Conservation (phyloP, 179 eudicot genomes). For the Corrigiola litoralis region DNA sequence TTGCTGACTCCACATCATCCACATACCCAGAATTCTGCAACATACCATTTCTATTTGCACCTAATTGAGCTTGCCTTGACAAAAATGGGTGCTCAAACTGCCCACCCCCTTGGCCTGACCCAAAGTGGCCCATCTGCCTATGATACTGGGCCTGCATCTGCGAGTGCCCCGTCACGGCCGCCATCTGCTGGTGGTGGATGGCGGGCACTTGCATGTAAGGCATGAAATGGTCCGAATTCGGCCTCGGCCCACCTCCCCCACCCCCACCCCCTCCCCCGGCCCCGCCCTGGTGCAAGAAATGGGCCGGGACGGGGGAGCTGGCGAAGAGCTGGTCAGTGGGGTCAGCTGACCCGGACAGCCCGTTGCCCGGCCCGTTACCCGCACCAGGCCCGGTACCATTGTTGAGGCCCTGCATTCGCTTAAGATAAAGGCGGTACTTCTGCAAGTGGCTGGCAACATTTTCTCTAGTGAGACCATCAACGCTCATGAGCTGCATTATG, state of each 20-base stretch:
- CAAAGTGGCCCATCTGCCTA: conserved; percentile 63
- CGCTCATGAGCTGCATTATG: conserved; percentile 73
- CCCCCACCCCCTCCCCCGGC: conserved; percentile 16
- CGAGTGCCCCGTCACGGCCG: conserved; percentile 28
- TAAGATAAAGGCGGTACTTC: conserved; percentile 57
- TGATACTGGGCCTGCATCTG: conserved; percentile 38
- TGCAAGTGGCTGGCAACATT: conserved; percentile 68
- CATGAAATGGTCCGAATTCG: conserved; percentile 53
- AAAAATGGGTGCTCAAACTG: conserved; percentile 57
- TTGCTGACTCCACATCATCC: conserved; percentile 71
- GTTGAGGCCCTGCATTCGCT: conserved; percentile 56
- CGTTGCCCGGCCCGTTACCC: conserved; percentile 26
- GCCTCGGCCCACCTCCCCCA: conserved; percentile 33
- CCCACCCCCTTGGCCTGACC: conserved; percentile 42
- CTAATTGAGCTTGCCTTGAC: conserved; percentile 52
- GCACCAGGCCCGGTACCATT: conserved; percentile 25
- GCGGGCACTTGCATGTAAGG: conserved; percentile 60
- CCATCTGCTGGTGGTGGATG: conserved; percentile 57
- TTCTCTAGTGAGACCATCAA: conserved; percentile 64
- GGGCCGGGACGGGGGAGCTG: conserved; percentile 69
- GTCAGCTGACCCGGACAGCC: conserved; percentile 33
- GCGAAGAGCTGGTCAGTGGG: conserved; percentile 80
- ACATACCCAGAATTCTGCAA: conserved; percentile 44
- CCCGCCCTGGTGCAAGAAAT: conserved; percentile 36
- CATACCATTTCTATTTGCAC: conserved; percentile 33